Percentiles rank a stretch among this genome's conserved stretches.
These are phyloP conservation scores for Monilinia fructicola DNA, from an alignment of 2,329 filamentous ascomycete genomes.

Conservation along the genomic window DNA sequence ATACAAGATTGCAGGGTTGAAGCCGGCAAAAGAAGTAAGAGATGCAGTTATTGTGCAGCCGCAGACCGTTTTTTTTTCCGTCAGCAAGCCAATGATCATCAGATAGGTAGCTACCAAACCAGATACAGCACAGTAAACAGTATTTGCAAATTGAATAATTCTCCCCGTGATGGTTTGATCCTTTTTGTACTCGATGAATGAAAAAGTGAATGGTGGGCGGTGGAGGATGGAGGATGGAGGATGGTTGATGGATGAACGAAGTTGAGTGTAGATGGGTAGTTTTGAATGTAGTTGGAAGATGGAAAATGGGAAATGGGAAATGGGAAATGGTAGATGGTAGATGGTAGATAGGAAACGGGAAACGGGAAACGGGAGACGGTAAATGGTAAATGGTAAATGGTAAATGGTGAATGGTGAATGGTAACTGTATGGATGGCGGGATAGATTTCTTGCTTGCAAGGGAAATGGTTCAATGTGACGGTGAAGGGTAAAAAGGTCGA, in stretches of 20 bases:
- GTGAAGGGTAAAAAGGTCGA: too few relatives aligned
- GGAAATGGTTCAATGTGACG: too few relatives aligned
- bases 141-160: background rate
- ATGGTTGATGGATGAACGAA: background rate
- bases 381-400: too few relatives aligned
- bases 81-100: slow-evolving; percentile 14
- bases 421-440: background rate
- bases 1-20: slow-evolving; percentile 13
- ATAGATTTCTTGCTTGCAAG: too few relatives aligned
- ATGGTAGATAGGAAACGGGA: too few relatives aligned
- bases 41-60: slow-evolving; percentile 13
- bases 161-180: background rate
- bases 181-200: slow-evolving; percentile 10
- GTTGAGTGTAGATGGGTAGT: too few relatives aligned
- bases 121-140: background rate
- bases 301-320: too few relatives aligned
- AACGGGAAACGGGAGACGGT: too few relatives aligned
- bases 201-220: slow-evolving; percentile 31
- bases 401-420: too few relatives aligned
- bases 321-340: too few relatives aligned
- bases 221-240: slow-evolving; percentile 4
- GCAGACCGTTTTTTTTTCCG: slow-evolving; percentile 21
- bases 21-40: slow-evolving; percentile 15
- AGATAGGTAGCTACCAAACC: slow-evolving; percentile 3
- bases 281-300: too few relatives aligned